Evolutionary conservation across 371 early-diverging fungal species (phyloP), one percentile per base, ranked within the genome.

Genomic region (Syncephalis fuscata): DNA sequence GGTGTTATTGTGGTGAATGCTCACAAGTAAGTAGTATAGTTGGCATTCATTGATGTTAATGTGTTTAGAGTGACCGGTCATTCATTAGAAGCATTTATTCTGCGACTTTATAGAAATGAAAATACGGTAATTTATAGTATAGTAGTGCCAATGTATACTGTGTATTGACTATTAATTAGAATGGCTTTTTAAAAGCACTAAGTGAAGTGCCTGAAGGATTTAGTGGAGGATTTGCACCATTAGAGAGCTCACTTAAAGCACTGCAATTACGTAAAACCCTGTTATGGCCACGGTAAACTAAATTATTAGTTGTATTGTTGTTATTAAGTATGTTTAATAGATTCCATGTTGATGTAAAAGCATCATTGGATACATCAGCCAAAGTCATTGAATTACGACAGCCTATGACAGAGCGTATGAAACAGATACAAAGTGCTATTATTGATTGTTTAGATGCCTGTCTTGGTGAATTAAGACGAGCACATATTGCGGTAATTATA

Each of bases 141-240:
- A 15, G 11, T 20, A 26, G 19, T 48, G 11, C 11, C 16, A 43
- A 17, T 37, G 43, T 19, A 14, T 36, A n/a, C 15, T 21, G 21
- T 26, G 24, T 39, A 38, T 14, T 49, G 19, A 50, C 4, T n/a
- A 23, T 17, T 47, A 26, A n/a, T n/a, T 58, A 78, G 54, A 62
- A 73, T 42, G 90, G 86, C 1, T 95, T 93, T 50, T 83, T 96
- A 56, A 91, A 93, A 53, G 97, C 93, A 1, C 80, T 96, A 43
- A 83, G 88, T n/a, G 94, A 95, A 48, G 60, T 67, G 20, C 88
- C 95, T 9, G 85, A 87, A 46, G 48, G 71, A 0, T 82, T 89
- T 49, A 53, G 67, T 19, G 3, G 49, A n/a, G 82, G 85, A 10
- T 87, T 93, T 51, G 73, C 85, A 16, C 88, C 88, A 19, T 63